A percentile compares a stretch with the other conserved stretches of the same genome.
Conservation (phyloP, 495 filamentous ascomycete genomes). For the Penicillium coprophilum region DNA sequence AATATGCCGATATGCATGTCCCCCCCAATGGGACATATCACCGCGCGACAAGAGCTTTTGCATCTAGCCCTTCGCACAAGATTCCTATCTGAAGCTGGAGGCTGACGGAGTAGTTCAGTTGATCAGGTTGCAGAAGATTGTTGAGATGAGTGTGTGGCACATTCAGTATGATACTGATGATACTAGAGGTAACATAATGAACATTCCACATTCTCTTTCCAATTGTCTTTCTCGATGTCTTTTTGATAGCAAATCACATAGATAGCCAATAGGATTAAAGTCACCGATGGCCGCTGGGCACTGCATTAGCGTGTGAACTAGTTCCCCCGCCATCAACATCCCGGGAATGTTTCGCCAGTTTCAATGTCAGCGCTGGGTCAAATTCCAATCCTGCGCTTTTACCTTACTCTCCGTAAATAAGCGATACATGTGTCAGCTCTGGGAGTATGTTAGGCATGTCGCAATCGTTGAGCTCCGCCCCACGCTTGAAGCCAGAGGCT, state of each 20-base stretch:
- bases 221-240: no score
- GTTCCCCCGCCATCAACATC: not conserved
- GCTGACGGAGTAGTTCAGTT: no score
- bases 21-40: no score
- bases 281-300: not conserved
- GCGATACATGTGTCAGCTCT: not conserved
- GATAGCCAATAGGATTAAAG: not conserved
- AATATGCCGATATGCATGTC: no score
- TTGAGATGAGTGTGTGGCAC: no score
- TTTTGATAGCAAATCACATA: not conserved
- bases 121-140: no score
- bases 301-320: not conserved
- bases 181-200: no score
- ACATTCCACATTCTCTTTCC: no score
- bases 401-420: not conserved
- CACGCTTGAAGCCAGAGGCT: not conserved
- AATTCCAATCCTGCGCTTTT: not conserved
- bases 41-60: no score
- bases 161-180: no score
- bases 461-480: not conserved
- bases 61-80: no score
- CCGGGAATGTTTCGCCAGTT: not conserved
- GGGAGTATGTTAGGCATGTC: not conserved
- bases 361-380: not conserved
- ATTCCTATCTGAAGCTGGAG: no score